Conservation (phyloP, 495 filamentous ascomycete genomes). For the Penicillium bialowiezense region DNA sequence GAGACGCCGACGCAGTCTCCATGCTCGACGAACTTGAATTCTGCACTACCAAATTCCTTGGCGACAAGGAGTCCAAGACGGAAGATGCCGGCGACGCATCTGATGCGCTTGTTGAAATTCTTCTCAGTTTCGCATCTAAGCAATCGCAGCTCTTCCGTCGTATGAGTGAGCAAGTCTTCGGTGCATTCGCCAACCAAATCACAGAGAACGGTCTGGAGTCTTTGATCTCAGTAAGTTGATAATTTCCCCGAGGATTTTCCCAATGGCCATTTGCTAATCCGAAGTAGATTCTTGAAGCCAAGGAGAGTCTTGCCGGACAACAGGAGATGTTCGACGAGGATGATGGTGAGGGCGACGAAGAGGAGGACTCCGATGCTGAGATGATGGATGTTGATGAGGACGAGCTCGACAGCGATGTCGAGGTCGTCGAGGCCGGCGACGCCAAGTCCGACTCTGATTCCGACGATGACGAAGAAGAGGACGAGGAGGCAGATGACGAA, state of each 20-base stretch:
- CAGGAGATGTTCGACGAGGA: conserved; percentile 80
- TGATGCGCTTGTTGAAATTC: conserved; percentile 78
- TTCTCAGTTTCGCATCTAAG: conserved; percentile 83
- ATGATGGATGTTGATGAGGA: conserved; percentile 35
- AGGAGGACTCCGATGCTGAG: conserved; percentile 36
- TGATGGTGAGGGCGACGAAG: conserved; percentile 57
- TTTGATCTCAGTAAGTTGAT: conserved; percentile 55
- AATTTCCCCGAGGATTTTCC: neutral
- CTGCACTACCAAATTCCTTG: conserved; percentile 64
- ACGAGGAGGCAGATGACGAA: conserved; percentile 41
- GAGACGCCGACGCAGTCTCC: conserved; percentile 74
- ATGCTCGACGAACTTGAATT: conserved; percentile 72
- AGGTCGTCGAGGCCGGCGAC: conserved; percentile 28
- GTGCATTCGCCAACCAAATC: conserved; percentile 68
- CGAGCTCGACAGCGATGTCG: conserved; percentile 33
- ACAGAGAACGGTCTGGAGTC: conserved; percentile 70
- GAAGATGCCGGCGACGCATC: conserved; percentile 60
- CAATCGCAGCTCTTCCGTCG: conserved; percentile 81
- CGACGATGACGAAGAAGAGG: conserved; percentile 41
- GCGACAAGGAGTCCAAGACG: conserved; percentile 41
- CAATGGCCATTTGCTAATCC: neutral
- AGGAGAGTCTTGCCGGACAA: conserved; percentile 79
- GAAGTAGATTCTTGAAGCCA: conserved; percentile 63
- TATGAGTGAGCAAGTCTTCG: conserved; percentile 83
- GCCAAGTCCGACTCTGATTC: conserved; percentile 26